Percentiles rank a stretch among this genome's conserved stretches.
These are phyloP conservation scores for Prunus mira DNA, from an alignment of 306 rosid species.

Conservation along the genomic window DNA sequence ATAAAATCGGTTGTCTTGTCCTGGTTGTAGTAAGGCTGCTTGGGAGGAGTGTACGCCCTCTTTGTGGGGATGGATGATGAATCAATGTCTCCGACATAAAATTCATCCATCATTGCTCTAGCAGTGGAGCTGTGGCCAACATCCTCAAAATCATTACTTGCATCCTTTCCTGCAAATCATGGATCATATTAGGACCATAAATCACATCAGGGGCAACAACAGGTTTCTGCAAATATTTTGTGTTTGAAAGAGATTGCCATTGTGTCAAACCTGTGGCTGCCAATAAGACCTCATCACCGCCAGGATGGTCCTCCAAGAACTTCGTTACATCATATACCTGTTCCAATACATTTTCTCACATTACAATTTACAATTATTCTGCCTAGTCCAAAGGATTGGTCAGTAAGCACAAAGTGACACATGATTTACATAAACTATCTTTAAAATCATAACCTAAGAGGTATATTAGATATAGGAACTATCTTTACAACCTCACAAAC, in stretches of 20 bases:
- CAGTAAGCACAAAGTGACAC: no score
- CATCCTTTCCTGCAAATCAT: conserved; percentile 76
- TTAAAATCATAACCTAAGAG: neutral
- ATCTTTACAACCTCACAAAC: no score
- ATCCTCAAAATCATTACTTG: conserved; percentile 76
- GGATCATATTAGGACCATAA: conserved; percentile 9
- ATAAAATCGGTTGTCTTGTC: conserved; percentile 69
- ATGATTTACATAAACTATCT: neutral
- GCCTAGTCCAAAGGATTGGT: neutral
- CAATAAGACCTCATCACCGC: conserved; percentile 87
- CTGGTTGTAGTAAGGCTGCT: conserved; percentile 68
- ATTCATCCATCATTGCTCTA: conserved; percentile 78
- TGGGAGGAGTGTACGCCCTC: conserved; percentile 62
- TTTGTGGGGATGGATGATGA: conserved; percentile 52
- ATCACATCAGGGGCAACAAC: neutral
- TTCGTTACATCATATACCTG: conserved; percentile 91
- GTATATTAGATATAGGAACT: neutral
- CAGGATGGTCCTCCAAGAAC: conserved; percentile 97
- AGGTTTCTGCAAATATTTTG: neutral
- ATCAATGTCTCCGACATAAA: conserved; percentile 76
- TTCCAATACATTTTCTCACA: conserved; percentile 5
- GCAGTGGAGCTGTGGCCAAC: conserved; percentile 87
- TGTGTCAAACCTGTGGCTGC: conserved; percentile 60
- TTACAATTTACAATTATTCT: conserved; percentile 10
- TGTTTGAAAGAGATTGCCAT: neutral